Evolutionary conservation across 768 basidiomycete genomes (phyloP).

Genomic region (Serendipita vermifera): DNA sequence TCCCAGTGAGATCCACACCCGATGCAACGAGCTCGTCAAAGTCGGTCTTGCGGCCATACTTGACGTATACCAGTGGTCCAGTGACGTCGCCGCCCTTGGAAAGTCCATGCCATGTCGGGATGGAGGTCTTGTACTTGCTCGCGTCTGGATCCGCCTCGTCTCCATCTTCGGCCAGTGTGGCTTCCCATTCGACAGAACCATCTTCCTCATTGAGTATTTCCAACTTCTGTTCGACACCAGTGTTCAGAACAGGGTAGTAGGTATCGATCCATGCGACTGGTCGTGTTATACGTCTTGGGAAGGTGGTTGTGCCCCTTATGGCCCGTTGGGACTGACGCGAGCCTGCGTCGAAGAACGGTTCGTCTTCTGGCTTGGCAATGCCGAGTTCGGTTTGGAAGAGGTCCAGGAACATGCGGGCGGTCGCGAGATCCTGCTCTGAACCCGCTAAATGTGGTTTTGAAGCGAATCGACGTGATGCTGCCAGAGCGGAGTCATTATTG

Average conservation of each 20-base stretch:
- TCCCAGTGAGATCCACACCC: constrained; percentile 63
- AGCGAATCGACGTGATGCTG: constrained; percentile 44
- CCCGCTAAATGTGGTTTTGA: constrained; percentile 65
- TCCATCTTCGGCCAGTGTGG: constrained; percentile 60
- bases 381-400: constrained; percentile 56
- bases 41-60: constrained; percentile 66
- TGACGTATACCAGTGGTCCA: constrained; percentile 61
- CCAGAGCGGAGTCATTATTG: constrained; percentile 40
- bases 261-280: constrained; percentile 72
- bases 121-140: constrained; percentile 45
- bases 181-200: constrained; percentile 46
- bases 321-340: constrained; percentile 42
- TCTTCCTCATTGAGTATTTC: constrained; percentile 50
- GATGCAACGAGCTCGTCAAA: constrained; percentile 48
- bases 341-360: constrained; percentile 63
- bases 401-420: constrained; percentile 52
- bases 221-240: constrained; percentile 52
- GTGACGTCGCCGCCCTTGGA: constrained; percentile 63
- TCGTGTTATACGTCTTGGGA: constrained; percentile 21
- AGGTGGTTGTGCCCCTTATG: constrained; percentile 41
- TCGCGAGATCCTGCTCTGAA: constrained; percentile 42
- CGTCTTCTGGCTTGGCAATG: constrained; percentile 20
- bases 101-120: constrained; percentile 80
- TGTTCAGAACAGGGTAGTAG: constrained; percentile 84
- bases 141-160: constrained; percentile 65